A percentile compares a stretch with the other conserved stretches of the same genome.
Evolutionary conservation across 768 basidiomycete genomes (phyloP).

Genomic region (Pleurotus citrinopileatus): DNA sequence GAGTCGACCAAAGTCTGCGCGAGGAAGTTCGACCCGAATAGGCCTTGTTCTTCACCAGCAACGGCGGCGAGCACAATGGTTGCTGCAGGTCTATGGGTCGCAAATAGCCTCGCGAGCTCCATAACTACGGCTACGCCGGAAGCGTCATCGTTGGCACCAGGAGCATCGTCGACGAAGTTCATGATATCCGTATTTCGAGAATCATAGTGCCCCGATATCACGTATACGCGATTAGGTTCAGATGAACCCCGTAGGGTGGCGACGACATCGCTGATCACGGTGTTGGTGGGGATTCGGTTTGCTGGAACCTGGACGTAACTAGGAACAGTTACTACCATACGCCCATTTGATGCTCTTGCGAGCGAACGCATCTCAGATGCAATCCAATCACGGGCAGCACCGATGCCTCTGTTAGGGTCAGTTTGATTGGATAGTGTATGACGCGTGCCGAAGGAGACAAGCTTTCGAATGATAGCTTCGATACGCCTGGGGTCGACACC

Average conservation of each 20-base stretch:
- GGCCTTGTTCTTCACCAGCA: constrained; percentile 51
- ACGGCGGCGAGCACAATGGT: constrained; percentile 54
- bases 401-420: constrained; percentile 49
- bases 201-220: constrained; percentile 56
- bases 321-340: constrained; percentile 42
- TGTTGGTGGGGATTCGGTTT: constrained; percentile 34
- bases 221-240: constrained; percentile 48
- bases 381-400: constrained; percentile 56
- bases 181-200: constrained; percentile 37
- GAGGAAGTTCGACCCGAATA: constrained; percentile 46
- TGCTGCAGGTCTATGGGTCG: constrained; percentile 42
- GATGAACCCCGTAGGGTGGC: constrained; percentile 46
- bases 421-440: constrained; percentile 53
- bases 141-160: constrained; percentile 53
- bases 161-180: constrained; percentile 42
- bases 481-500: constrained; percentile 44
- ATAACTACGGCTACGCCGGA: constrained; percentile 55
- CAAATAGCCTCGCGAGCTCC: constrained; percentile 51
- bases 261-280: constrained; percentile 48
- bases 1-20: constrained; percentile 39
- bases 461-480: constrained; percentile 44
- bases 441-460: constrained; percentile 54
- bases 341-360: constrained; percentile 34
- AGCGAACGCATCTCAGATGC: constrained; percentile 40
- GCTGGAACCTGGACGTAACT: constrained; percentile 41